Conservation (phyloP, 768 basidiomycete genomes). For the Lactarius vividus region DNA sequence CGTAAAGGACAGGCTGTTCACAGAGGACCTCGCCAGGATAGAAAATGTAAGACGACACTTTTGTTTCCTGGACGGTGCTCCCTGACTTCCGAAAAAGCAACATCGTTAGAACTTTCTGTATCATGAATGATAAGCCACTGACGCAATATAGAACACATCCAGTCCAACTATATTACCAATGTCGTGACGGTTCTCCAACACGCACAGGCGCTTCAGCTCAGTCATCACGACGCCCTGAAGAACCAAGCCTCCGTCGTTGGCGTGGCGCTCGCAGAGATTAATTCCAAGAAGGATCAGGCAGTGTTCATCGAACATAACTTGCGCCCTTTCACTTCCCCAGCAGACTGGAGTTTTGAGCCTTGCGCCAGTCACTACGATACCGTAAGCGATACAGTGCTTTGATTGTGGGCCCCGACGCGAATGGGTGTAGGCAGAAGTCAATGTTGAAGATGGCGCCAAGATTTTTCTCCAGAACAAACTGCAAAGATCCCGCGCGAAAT, state of each 20-base stretch:
- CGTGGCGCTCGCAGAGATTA: conserved; percentile 48
- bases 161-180: conserved; percentile 56
- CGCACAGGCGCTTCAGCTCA: conserved; percentile 56
- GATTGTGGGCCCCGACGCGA: not conserved
- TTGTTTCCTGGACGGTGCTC: conserved; percentile 5
- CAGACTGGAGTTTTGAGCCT: conserved; percentile 74
- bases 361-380: conserved; percentile 74
- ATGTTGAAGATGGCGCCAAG: conserved; percentile 66
- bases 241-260: conserved; percentile 47
- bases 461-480: conserved; percentile 81
- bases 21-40: conserved; percentile 61
- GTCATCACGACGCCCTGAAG: conserved; percentile 59
- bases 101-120: conserved; percentile 50
- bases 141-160: conserved; percentile 57
- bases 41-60: conserved; percentile 58
- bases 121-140: conserved; percentile 8
- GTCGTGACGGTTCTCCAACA: conserved; percentile 54
- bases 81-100: conserved; percentile 45
- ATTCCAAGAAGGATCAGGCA: conserved; percentile 60
- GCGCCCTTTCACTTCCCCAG: conserved; percentile 59
- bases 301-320: conserved; percentile 73
- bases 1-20: conserved; percentile 67
- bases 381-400: conserved; percentile 39
- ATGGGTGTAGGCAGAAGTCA: conserved; percentile 51
- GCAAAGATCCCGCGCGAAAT: conserved; percentile 52